Base-by-base conservation (phyloP, 140 eudicot genomes). In the Senecio squalidus region DNA sequence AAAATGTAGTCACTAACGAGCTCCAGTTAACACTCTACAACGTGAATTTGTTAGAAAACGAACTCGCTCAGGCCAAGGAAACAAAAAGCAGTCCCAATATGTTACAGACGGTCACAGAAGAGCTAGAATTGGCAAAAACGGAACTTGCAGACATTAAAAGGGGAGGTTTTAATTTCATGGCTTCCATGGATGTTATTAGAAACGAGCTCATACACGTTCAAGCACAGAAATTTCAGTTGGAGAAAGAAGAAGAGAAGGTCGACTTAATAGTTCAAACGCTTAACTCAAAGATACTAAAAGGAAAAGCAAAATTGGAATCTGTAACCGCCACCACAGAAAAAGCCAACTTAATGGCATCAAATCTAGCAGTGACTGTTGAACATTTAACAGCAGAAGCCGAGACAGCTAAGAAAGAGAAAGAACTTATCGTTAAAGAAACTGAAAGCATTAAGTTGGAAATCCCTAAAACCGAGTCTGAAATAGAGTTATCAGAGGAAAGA, bases 101-200 rank as follows among this genome's bases (percentile, higher is more conserved):
- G 59, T 61, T 80, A 26, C 55, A 58, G 13, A 55, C 71, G 0
- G 67, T 80, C 22, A 64, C 49, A 28, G 67, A 74, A 66, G 86
- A 83, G 41, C 39, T 77, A 18, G 91, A 84, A 75, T 64, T 41
- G 2, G 71, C 81, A 55, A 81, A 87, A 75, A 64, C 62, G 0
- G 84, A 91, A 68, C 70, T 83, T 51, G 81, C 68, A 13, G 55
- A 73, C 11, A 74, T 72, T 58, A 83, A 70, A 74, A 73, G 55
- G 41, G 86, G 77, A 60, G 79, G 84, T 15, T 71, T 86, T 58
- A 69, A 64, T 58, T 64, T 83, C 64, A 86, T 79, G 91, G 63
- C 78, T 5, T 78, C 94, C 55, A 86, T 91, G 84, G 92, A 91
- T 62, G 60, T 78, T 1, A 58, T 86, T 6, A 71, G 89, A 59